Conservation (phyloP, 441 rosid genomes). For the Eutrema salsugineum region DNA sequence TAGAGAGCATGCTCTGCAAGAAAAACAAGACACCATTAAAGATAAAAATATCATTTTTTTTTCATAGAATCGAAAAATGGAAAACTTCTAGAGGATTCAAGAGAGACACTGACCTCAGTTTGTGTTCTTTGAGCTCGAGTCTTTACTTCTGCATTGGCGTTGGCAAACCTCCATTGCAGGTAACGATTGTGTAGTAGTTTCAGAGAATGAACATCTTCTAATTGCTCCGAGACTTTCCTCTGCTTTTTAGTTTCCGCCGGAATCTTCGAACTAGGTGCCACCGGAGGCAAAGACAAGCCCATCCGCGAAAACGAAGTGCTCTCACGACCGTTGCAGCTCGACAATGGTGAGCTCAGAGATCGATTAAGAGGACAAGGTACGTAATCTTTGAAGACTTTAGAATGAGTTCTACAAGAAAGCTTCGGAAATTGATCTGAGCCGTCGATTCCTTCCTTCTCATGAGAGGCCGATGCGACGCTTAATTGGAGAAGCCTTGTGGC, state of each 20-base stretch:
- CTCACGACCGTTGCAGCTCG: conserved; percentile 22
- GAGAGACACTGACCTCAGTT: conserved; percentile 48
- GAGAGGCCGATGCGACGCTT: conserved; percentile 33
- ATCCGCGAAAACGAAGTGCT: conserved; percentile 25
- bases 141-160: conserved; percentile 57
- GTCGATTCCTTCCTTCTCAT: conserved; percentile 4
- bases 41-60: no score
- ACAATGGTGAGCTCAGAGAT: conserved; percentile 39
- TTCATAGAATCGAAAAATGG: no score
- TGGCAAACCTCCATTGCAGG: conserved; percentile 79
- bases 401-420: conserved; percentile 32
- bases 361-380: conserved; percentile 43
- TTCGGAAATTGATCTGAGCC: conserved; percentile 29
- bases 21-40: not conserved
- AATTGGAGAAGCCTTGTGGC: conserved; percentile 57
- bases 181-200: conserved; percentile 59
- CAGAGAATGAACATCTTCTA: conserved; percentile 55
- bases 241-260: conserved; percentile 36
- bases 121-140: conserved; percentile 46
- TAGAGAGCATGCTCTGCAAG: conserved; percentile 52
- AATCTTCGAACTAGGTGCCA: conserved; percentile 39
- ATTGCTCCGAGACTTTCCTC: conserved; percentile 47
- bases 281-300: conserved; percentile 55
- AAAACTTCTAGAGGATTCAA: not conserved
- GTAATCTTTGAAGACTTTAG: not conserved